A percentile compares a stretch with the other conserved stretches of the same genome.
These are phyloP conservation scores for Trichophyton rubrum DNA, from an alignment of 2,329 filamentous ascomycete genomes.

Conservation along the genomic window DNA sequence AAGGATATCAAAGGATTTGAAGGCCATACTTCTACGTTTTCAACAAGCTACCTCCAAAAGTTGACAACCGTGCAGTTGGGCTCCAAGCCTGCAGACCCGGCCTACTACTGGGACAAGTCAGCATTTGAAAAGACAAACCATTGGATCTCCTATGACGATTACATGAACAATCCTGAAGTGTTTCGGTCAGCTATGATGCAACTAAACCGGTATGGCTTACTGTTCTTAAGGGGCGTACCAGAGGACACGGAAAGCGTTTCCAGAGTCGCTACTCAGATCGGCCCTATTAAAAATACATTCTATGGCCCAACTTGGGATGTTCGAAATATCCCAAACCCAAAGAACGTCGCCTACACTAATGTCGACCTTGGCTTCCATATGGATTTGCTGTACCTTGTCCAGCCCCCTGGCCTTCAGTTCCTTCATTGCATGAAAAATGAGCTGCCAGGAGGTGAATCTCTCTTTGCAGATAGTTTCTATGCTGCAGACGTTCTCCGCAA, in stretches of 20 bases:
- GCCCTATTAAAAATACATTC: slow-evolving; percentile 70
- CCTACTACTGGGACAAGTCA: slow-evolving; percentile 10
- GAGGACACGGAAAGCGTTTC: slow-evolving; percentile 53
- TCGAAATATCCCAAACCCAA: slow-evolving; percentile 63
- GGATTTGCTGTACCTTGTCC: slow-evolving; percentile 75
- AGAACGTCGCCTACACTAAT: slow-evolving; percentile 85
- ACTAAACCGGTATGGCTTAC: slow-evolving; percentile 55
- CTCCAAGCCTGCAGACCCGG: not conserved
- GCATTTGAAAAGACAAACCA: slow-evolving; percentile 34
- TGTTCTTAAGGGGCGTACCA: slow-evolving; percentile 67
- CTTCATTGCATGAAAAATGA: slow-evolving; percentile 81
- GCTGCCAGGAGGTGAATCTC: slow-evolving; percentile 65
- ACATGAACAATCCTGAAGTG: slow-evolving; percentile 47
- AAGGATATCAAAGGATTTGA: slow-evolving; percentile 40
- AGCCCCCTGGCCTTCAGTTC: slow-evolving; percentile 70
- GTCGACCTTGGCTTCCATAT: slow-evolving; percentile 78
- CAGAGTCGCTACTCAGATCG: slow-evolving; percentile 58
- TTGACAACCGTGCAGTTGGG: not conserved
- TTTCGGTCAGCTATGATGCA: slow-evolving; percentile 52
- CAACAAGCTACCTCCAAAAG: not conserved
- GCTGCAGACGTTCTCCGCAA: slow-evolving; percentile 36
- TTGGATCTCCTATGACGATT: slow-evolving; percentile 57
- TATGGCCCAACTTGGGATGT: slow-evolving; percentile 91
- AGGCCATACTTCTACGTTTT: slow-evolving; percentile 1
- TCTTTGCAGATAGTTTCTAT: slow-evolving; percentile 66